Base-by-base conservation (phyloP, 495 filamentous ascomycete species). In the Pseudotulostoma volvatum region DNA sequence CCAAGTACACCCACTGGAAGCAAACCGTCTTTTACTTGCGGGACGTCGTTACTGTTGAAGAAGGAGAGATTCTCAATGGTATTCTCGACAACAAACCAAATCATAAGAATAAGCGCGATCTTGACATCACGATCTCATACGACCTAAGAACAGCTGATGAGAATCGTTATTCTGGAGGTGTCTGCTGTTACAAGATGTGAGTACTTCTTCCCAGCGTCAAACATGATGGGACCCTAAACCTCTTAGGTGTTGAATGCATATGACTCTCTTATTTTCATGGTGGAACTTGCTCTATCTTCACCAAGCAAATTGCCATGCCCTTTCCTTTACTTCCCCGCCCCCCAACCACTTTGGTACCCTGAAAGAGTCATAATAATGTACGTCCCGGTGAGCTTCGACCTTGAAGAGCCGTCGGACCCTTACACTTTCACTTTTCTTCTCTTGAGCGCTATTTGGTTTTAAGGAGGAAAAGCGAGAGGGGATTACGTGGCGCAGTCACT, bases 1-100 rank as follows among this genome's bases (percentile, higher is more conserved):
- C 83, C 46, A 86, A 84, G 66, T 88, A 88, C 55, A 92, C 84
- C 9, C 84, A 92, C 69, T 92, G 84, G 84, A 92, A 92, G 63
- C 84, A 92, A 63, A 92, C 84, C 11, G 84, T 92, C 21, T 88
- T 92, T 67, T 92, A 92, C 56, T 64, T 92, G 35, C 71, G 74
- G 40, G 82, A 92, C 44, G 76, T 87, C 16, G 63, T 95, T 44
- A 88, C 84, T 9, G 78, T 93, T 4, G 76, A 90, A 52, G 67
- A 78, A 47, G 76, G 73, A 23, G 87, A 93, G 57, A 59, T 65
- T 43, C 72, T 95, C 40, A 60, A 62, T 36, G 86, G 84, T 36
- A 61, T 63, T 8, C 60, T 96, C 31, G 70, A 75, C 46, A 88
- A 84, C 64, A 81, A 76, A 54, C 90, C 92, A 17, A 97, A 93